Base-by-base conservation (phyloP, 106 monocot species). In the Hemerocallis citrina region DNA sequence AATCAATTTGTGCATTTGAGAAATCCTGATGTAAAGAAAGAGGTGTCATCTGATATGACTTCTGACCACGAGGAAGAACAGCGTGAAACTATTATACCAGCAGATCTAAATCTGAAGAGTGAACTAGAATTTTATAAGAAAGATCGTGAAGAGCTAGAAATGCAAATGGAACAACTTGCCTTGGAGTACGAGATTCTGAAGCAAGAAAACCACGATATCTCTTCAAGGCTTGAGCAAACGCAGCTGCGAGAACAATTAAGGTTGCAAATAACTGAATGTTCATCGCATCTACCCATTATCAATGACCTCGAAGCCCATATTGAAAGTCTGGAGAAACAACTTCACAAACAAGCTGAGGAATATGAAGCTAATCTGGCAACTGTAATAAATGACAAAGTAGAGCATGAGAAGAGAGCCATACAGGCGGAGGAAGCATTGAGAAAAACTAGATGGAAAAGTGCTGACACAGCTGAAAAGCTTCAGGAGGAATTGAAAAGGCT, bases 91-190 rank as follows among this genome's bases (percentile, higher is more conserved):
- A 84, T 82, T 65, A 64, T 58, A 29, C 46, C 81, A 52, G 65
- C 76, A 4, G 89, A 75, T 52, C 17, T 63, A 23, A 82, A 88
- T 16, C 57, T 92, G 59, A 82, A 41, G 17, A 82, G 61, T 38
- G 88, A 88, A 63, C 50, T 92, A 35, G 98, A 99, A 56, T 42
- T 99, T 40, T 83, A 92, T 56, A 88, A 70, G 61, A 98, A 92
- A 62, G 98, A 99, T 22, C 84, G 84, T 20, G 98, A 99, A 45
- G 85, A 88, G 9, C 55, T 78, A 16, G 92, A 99, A 66, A 88
- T 92, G 85, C 98, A 99, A 71, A 85, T 99, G 92, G 98, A 99
- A 72, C 98, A 99, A 69, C 73, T 99, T 28, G 98, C 92, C 43
- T 75, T 99, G 28, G 98, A 99, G 42, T 99, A 92, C 47, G 92